phyloP scores from a whole-genome alignment of 1,284 basidiomycete genomes.

The Cystobasidium sp. region DNA sequence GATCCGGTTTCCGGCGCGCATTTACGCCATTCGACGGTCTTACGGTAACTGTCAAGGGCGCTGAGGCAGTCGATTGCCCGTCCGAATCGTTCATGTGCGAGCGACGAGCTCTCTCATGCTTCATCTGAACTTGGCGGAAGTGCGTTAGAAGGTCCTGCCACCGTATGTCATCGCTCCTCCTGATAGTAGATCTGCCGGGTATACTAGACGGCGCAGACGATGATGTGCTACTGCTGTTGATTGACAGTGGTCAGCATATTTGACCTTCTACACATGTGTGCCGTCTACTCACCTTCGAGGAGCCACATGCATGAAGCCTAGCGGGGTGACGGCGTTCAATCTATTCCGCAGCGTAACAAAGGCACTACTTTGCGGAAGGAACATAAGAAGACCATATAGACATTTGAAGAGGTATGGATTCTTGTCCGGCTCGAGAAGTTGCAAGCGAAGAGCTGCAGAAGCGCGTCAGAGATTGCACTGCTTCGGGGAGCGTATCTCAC shows the following conservation, averaged over 20 bases:
- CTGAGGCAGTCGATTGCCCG: slow-evolving; percentile 15
- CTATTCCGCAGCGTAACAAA: slow-evolving; percentile 94
- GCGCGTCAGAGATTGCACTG: not conserved
- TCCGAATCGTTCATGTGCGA: slow-evolving; percentile 30
- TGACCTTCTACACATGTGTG: too few relatives aligned
- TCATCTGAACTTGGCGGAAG: slow-evolving; percentile 50
- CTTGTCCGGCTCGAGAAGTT: slow-evolving; percentile 94
- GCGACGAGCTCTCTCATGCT: slow-evolving; percentile 43
- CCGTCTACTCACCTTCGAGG: slow-evolving; percentile 69
- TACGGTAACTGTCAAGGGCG: slow-evolving; percentile 13
- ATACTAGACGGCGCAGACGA: slow-evolving; percentile 12
- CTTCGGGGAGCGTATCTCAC: slow-evolving; percentile 48
- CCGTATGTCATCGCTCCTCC: slow-evolving; percentile 74
- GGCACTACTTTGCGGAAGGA: slow-evolving; percentile 93
- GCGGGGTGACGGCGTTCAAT: slow-evolving; percentile 89
- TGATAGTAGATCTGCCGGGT: slow-evolving; percentile 32
- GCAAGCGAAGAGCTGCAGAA: slow-evolving; percentile 81
- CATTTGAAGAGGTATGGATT: slow-evolving; percentile 97
- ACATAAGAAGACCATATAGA: slow-evolving; percentile 95
- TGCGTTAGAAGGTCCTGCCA: slow-evolving; percentile 88
- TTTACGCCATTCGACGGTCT: not conserved
- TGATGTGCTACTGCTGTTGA: slow-evolving; percentile 55
- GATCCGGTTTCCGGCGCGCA: slow-evolving; percentile 14
- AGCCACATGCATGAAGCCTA: slow-evolving; percentile 86
- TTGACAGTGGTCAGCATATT: too few relatives aligned